Evolutionary conservation across 345 rosid species (phyloP), one percentile per base, ranked within the genome.

Genomic region (Populus davidiana): DNA sequence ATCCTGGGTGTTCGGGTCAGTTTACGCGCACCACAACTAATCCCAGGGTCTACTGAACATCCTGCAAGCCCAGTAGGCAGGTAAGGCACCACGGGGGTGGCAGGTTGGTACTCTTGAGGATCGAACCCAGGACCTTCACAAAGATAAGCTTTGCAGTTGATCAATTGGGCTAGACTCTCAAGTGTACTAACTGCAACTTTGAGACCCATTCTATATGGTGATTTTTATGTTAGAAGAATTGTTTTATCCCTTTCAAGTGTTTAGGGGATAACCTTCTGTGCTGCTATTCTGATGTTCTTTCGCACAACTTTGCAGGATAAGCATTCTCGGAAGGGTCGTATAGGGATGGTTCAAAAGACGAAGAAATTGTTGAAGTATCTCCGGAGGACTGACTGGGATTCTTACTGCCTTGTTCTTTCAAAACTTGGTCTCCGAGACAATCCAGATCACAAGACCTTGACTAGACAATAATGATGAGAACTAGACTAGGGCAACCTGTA

Each of bases 341-440:
- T 68, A 83, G 97, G 80, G 20, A 96, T 93, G 96, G 97, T 92
- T 78, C 95, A 91, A 77, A 85, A 69, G 83, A 86, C 97, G 86
- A 94, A 94, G 86, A 89, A 87, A 78, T 75, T 92, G 82, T 78
- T 93, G 87, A 92, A 86, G 88, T 91, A 93, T 83, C 88, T 95
- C 65, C 86, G 98, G 76, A 86, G 96, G 87, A 95, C 96, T 0
- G 97, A 95, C 80, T 92, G 94, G 97, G 97, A 93, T 71, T 91
- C 98, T 25, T 96, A 91, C 86, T 87, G 90, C 86, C 41, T 93
- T 20, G 90, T 90, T 61, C 86, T 92, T 39, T 85, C 89, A 8
- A 93, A 85, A 85, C 93, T 95, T 20, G 97, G 98, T 73, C 97
- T 95, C 59, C 89, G 94, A 1, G 98, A 94, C 78, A 91, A 91